These are phyloP conservation scores for Lepidium didymum DNA, from an alignment of 345 rosid species.

Conservation along the genomic window DNA sequence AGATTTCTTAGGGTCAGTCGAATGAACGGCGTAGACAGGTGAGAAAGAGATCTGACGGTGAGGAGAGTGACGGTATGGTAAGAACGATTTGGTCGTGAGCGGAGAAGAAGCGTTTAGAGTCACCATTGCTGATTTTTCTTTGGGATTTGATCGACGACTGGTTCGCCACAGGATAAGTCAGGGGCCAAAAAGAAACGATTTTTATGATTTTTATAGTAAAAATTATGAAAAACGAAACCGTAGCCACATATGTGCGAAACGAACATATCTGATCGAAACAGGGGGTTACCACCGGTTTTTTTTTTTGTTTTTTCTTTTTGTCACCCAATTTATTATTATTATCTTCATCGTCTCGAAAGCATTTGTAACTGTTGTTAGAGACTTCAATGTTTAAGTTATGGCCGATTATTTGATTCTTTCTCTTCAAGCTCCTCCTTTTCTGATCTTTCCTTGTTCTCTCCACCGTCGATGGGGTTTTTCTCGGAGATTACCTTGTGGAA, in stretches of 20 bases:
- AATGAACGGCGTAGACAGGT: constrained; percentile 49
- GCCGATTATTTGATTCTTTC: constrained; percentile 21
- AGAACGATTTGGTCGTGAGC: constrained; percentile 30
- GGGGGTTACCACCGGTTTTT: constrained; percentile 11
- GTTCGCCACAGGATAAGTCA: neutral
- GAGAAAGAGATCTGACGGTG: constrained; percentile 26
- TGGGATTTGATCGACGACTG: constrained; percentile 10
- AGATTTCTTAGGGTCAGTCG: constrained; percentile 38
- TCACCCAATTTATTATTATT: neutral
- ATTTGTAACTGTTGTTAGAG: constrained; percentile 7
- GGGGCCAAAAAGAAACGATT: neutral
- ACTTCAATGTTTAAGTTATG: constrained; percentile 17
- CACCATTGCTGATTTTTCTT: constrained; percentile 17
- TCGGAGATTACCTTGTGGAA: neutral
- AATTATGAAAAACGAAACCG: neutral
- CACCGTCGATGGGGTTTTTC: constrained; percentile 7
- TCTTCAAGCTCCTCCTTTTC: constrained; percentile 20
- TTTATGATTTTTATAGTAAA: neutral
- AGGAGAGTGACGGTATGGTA: constrained; percentile 15
- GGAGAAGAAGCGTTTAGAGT: constrained; percentile 33
- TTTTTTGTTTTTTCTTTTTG: neutral
- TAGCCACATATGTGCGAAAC: neutral
- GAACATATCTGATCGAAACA: neutral
- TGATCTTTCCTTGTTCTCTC: constrained; percentile 6
- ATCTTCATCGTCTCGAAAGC: neutral